Percentiles rank a stretch among this genome's conserved stretches.
phyloP scores from a whole-genome alignment of 2,329 filamentous ascomycete species.

The Didymella segeticola region DNA sequence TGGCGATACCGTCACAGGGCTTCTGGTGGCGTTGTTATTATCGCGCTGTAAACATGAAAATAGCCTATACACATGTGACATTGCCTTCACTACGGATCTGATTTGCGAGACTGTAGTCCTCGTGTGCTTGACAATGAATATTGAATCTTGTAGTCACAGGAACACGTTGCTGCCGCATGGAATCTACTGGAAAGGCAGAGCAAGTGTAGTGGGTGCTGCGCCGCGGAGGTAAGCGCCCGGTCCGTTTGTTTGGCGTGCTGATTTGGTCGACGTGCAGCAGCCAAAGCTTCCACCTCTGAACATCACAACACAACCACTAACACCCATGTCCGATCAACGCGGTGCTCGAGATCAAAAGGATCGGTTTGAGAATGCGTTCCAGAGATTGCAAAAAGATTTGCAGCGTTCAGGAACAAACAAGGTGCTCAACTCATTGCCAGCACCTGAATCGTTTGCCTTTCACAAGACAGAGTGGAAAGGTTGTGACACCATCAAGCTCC shows the following conservation, averaged over 20 bases:
- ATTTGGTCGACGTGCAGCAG: constrained; percentile 4
- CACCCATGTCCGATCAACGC: neutral
- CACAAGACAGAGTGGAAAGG: neutral
- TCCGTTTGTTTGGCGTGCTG: constrained; percentile 8
- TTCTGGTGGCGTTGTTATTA: too few relatives aligned
- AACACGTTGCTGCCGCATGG: neutral
- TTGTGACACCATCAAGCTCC: neutral
- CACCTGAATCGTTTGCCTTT: constrained; percentile 2
- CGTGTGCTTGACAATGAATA: too few relatives aligned
- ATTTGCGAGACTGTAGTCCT: too few relatives aligned
- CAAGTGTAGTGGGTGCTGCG: neutral
- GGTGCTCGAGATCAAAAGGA: neutral
- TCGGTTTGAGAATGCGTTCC: neutral
- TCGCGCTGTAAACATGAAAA: too few relatives aligned
- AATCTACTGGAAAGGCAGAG: too few relatives aligned
- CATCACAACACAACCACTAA: constrained; percentile 1
- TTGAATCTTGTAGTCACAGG: too few relatives aligned
- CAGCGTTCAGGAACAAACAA: neutral
- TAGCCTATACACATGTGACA: too few relatives aligned
- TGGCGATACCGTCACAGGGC: too few relatives aligned
- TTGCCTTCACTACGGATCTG: too few relatives aligned
- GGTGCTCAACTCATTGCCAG: constrained; percentile 5
- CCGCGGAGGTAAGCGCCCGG: neutral
- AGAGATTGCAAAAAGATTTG: neutral
- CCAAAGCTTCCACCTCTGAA: neutral